phyloP scores from a whole-genome alignment of 257 asterid species.

The Cordia subcordata region DNA sequence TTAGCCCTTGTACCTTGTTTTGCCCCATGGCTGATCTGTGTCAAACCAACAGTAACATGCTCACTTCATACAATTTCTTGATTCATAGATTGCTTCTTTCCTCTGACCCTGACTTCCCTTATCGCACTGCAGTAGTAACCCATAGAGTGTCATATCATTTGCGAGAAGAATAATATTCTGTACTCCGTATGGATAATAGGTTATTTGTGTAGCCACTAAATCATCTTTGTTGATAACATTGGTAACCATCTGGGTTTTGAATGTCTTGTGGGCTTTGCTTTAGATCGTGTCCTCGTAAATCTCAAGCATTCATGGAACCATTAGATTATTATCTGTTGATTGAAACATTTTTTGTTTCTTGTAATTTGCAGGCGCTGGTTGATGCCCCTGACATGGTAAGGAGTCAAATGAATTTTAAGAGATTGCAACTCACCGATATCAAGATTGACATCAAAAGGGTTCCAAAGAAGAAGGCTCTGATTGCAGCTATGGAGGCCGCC shows the following conservation, averaged over 20 bases:
- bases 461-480: conserved; percentile 21
- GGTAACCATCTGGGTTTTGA: background rate
- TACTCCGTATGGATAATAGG: no score
- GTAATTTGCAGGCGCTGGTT: conserved; percentile 19
- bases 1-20: background rate
- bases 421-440: conserved; percentile 26
- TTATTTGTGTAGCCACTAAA: no score
- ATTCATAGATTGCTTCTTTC: no score
- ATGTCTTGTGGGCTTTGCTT: background rate
- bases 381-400: conserved; percentile 27
- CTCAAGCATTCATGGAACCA: background rate
- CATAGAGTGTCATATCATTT: no score
- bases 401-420: conserved; percentile 26
- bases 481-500: conserved; percentile 32
- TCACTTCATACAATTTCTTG: background rate
- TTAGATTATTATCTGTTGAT: background rate
- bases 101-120: no score
- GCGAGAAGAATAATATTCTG: no score
- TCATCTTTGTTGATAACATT: no score
- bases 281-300: background rate
- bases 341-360: background rate
- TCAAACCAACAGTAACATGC: background rate
- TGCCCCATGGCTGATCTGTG: background rate
- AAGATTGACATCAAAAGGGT: conserved; percentile 21
- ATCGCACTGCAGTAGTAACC: no score